A percentile compares a stretch with the other conserved stretches of the same genome.
Conservation (phyloP, 495 filamentous ascomycete genomes). For the Penicillium roqueforti region DNA sequence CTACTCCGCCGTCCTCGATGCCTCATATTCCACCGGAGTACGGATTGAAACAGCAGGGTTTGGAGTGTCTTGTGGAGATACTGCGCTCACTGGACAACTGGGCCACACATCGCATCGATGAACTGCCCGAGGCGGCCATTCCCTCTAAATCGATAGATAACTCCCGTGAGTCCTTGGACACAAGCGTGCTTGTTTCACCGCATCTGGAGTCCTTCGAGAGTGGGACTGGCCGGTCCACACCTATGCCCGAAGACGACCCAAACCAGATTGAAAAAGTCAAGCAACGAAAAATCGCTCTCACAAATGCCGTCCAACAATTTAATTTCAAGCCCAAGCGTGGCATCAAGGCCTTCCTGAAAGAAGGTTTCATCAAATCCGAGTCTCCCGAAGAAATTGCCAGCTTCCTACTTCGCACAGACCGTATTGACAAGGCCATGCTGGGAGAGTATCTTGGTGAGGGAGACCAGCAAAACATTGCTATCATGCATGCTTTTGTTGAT, state of each 20-base stretch:
- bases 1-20: constrained; percentile 39
- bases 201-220: constrained; percentile 51
- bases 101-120: constrained; percentile 72
- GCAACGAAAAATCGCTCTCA: constrained; percentile 85
- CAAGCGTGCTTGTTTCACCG: constrained; percentile 50
- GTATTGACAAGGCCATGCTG: constrained; percentile 83
- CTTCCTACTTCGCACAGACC: constrained; percentile 71
- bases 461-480: constrained; percentile 84
- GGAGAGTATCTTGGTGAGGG: constrained; percentile 96
- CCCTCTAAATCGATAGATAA: constrained; percentile 68
- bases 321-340: constrained; percentile 98
- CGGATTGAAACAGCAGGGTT: constrained; percentile 76
- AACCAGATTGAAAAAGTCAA: constrained; percentile 89
- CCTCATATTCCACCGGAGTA: constrained; percentile 78
- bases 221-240: constrained; percentile 65
- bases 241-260: constrained; percentile 81
- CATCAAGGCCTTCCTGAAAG: constrained; percentile 73
- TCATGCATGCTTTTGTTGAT: constrained; percentile 98
- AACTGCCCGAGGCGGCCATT: constrained; percentile 48
- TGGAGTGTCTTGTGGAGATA: constrained; percentile 84
- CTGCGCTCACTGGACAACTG: constrained; percentile 88
- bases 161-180: constrained; percentile 77
- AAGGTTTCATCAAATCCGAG: constrained; percentile 79
- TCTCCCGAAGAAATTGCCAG: constrained; percentile 76
- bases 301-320: constrained; percentile 84